phyloP scores from a whole-genome alignment of 768 basidiomycete species.

The Boletus rufocinnamomeus region DNA sequence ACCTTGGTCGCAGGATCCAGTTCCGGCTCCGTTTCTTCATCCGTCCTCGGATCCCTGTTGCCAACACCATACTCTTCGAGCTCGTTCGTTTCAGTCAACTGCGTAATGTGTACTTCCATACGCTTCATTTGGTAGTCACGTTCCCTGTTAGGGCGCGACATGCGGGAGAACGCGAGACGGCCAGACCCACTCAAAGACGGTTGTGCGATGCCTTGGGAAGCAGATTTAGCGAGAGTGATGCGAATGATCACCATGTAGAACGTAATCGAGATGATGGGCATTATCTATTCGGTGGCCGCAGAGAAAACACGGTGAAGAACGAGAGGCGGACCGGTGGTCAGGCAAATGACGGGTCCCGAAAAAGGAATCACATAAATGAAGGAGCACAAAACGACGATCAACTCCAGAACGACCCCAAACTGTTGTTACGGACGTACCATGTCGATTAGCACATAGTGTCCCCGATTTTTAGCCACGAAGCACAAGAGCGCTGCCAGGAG shows the following conservation, averaged over 20 bases:
- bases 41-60: neutral
- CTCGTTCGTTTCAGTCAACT: neutral
- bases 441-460: conserved; percentile 24
- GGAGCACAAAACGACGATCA: neutral
- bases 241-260: conserved; percentile 1
- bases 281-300: neutral
- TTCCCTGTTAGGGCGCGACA: neutral
- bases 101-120: neutral
- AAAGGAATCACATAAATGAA: neutral
- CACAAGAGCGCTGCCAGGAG: conserved; percentile 26
- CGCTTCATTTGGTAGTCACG: neutral
- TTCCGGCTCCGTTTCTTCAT: neutral
- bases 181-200: neutral
- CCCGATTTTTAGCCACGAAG: conserved; percentile 24
- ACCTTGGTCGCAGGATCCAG: neutral
- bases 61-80: neutral
- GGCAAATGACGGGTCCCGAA: no score
- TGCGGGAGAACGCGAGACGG: neutral
- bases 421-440: conserved; percentile 12
- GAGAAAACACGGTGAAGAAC: neutral
- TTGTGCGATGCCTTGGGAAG: neutral
- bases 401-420: neutral
- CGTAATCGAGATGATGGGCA: neutral
- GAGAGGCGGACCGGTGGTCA: neutral
- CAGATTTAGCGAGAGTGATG: neutral